Conservation (phyloP, 768 basidiomycete species). For the Grammothele lineata region DNA sequence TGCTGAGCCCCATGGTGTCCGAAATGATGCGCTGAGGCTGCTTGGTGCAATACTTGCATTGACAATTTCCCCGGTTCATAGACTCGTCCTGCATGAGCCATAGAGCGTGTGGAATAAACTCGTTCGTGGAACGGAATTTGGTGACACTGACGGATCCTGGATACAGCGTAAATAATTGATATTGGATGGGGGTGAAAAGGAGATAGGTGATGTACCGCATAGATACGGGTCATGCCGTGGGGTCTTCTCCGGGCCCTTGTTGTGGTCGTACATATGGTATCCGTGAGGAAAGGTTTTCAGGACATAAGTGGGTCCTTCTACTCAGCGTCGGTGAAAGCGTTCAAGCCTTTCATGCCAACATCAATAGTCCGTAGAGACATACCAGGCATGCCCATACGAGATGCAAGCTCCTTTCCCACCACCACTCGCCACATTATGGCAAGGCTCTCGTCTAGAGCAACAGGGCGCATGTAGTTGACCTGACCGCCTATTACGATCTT, state of each 20-base stretch:
- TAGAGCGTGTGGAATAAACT: slow-evolving; percentile 79
- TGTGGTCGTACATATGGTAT: slow-evolving; percentile 72
- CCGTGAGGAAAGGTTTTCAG: slow-evolving; percentile 60
- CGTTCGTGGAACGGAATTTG: slow-evolving; percentile 76
- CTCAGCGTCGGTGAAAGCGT: too few species aligned
- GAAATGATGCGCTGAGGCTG: slow-evolving; percentile 69
- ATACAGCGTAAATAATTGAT: too few species aligned
- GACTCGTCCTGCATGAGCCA: slow-evolving; percentile 65
- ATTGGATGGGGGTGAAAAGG: too few species aligned
- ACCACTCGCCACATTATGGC: slow-evolving; percentile 51
- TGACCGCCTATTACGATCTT: slow-evolving; percentile 57
- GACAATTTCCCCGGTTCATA: slow-evolving; percentile 47
- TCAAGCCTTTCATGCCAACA: neutral
- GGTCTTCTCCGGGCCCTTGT: slow-evolving; percentile 51
- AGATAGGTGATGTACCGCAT: slow-evolving; percentile 45
- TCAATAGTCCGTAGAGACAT: neutral
- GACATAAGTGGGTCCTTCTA: slow-evolving; percentile 54
- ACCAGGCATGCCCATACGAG: slow-evolving; percentile 48
- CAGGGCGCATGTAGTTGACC: slow-evolving; percentile 66
- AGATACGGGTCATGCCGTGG: slow-evolving; percentile 79
- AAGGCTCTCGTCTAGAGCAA: slow-evolving; percentile 46
- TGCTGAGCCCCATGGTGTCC: slow-evolving; percentile 46
- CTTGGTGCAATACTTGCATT: slow-evolving; percentile 76
- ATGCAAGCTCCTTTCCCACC: slow-evolving; percentile 39
- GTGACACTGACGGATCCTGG: slow-evolving; percentile 39